Percentiles rank a stretch among this genome's conserved stretches.
Evolutionary conservation across 139 green algal species (phyloP).

Genomic region (Micractinium sp.): DNA sequence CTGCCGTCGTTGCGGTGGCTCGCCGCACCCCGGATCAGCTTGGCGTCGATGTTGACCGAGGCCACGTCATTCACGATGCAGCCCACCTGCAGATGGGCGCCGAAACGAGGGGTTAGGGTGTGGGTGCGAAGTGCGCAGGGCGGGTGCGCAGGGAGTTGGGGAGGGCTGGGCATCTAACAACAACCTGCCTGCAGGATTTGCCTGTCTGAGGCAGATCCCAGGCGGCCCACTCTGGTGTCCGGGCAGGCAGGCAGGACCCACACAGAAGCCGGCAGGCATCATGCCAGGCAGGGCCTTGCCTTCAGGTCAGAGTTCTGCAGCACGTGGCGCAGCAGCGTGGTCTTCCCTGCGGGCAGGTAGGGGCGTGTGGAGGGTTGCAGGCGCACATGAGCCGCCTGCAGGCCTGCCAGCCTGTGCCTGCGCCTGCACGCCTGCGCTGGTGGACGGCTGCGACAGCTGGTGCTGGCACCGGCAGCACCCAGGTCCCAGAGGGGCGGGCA

Average conservation of each 20-base stretch:
- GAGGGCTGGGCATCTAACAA: not conserved
- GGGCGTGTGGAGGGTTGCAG: not conserved
- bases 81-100: slow-evolving; percentile 60
- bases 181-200: too few relatives aligned
- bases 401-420: too few relatives aligned
- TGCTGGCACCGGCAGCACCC: not conserved
- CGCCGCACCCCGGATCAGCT: slow-evolving; percentile 83
- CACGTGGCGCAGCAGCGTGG: slow-evolving; percentile 87
- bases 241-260: too few relatives aligned
- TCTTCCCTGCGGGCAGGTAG: slow-evolving; percentile 77
- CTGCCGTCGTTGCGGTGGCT: not conserved
- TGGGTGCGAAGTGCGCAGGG: too few relatives aligned
- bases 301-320: slow-evolving; percentile 84
- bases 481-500: not conserved
- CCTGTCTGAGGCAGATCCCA: too few relatives aligned
- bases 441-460: too few relatives aligned
- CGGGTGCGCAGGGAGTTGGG: too few relatives aligned
- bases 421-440: not conserved
- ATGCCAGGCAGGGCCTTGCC: not conserved
- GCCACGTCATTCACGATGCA: slow-evolving; percentile 97
- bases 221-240: too few relatives aligned
- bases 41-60: slow-evolving; percentile 93
- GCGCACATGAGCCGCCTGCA: too few relatives aligned
- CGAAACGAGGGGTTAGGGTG: not conserved
- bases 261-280: not conserved